A percentile compares a stretch with the other conserved stretches of the same genome.
These are phyloP conservation scores for Fusarium lateritium DNA, from an alignment of 2,329 filamentous ascomycete species.

Conservation along the genomic window DNA sequence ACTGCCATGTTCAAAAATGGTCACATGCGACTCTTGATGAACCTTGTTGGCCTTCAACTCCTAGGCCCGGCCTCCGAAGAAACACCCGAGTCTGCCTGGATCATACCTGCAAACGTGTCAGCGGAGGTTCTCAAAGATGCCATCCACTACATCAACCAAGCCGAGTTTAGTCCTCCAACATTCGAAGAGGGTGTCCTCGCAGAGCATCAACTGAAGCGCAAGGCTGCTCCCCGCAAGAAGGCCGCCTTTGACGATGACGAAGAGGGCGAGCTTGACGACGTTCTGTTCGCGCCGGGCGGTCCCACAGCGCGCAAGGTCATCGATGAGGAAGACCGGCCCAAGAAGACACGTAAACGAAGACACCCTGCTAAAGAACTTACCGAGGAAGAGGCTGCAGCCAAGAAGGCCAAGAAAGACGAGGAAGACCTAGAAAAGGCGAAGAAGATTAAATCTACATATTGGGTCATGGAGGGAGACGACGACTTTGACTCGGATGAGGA, in stretches of 20 bases:
- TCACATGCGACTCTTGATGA: conserved; percentile 88
- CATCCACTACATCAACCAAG: conserved; percentile 80
- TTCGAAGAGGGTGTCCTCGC: conserved; percentile 84
- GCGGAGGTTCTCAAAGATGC: conserved; percentile 77
- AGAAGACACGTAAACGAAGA: conserved; percentile 57
- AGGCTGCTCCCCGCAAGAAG: conserved; percentile 68
- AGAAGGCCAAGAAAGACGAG: conserved; percentile 70
- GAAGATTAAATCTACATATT: conserved; percentile 88
- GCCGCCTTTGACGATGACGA: conserved; percentile 80
- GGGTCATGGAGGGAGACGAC: conserved; percentile 88
- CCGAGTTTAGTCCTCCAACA: conserved; percentile 82
- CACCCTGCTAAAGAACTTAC: conserved; percentile 66
- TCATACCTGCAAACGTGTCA: conserved; percentile 77
- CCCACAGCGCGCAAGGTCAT: conserved; percentile 70
- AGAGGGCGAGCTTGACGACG: conserved; percentile 67
- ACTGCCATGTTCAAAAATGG: conserved; percentile 90
- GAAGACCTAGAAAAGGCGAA: conserved; percentile 81
- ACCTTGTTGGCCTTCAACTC: conserved; percentile 78
- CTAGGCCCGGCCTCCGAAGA: conserved; percentile 72
- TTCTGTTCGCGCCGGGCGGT: conserved; percentile 78
- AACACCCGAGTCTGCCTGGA: conserved; percentile 82
- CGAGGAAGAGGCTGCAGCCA: conserved; percentile 76
- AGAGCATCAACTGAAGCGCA: conserved; percentile 84
- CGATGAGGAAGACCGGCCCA: conserved; percentile 71
- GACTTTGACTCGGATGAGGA: conserved; percentile 84